Base-by-base conservation (phyloP, 2,329 filamentous ascomycete genomes). In the Tolypocladium inflatum region DNA sequence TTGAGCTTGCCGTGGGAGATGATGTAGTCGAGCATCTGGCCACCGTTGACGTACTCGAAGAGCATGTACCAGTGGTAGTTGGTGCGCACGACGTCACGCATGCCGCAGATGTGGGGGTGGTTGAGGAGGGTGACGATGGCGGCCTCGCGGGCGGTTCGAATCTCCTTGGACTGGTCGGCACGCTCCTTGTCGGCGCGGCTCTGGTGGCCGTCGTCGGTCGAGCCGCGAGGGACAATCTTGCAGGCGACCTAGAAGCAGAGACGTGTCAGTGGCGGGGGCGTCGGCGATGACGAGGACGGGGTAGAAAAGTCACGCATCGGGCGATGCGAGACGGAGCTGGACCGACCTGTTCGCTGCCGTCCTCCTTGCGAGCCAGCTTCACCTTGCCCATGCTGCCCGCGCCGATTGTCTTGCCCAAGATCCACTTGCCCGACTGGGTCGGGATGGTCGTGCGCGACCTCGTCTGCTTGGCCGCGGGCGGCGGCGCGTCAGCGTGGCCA, bases 11-110 rank as follows among this genome's bases (percentile, higher is more conserved):
- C 94, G 69, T 99, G 94, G 4, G 92, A 97, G 70, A 99, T 99
- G 72, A 99, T 99, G 75, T 97, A 99, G 77, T 99, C 94, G 61
- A 99, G 85, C 94, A 99, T 97, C 76, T 99, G 94, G 21, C 94
- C 94, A 54, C 94, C 94, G 70, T 99, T 97, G 73, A 99, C 94
- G 72, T 94, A 97, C 76, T 99, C 94, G 70, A 96, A 99, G 55
- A 99, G 85, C 94, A 99, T 99, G 75, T 99, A 99, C 94, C 94
- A 99, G 74, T 99, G 94, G 71, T 97, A 94, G 68, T 94, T 93
- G 55, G 94, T 97, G 59, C 92, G 88, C 58, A 97, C 89, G 33
- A 97, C 91, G 75, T 99, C 94, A 63, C 91, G 86, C 82, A 99
- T 89, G 59, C 90, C 91, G 71, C 94, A 97, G 59, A 99, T 95